phyloP scores from a whole-genome alignment of 495 filamentous ascomycete genomes.

The Bacidia rubella region DNA sequence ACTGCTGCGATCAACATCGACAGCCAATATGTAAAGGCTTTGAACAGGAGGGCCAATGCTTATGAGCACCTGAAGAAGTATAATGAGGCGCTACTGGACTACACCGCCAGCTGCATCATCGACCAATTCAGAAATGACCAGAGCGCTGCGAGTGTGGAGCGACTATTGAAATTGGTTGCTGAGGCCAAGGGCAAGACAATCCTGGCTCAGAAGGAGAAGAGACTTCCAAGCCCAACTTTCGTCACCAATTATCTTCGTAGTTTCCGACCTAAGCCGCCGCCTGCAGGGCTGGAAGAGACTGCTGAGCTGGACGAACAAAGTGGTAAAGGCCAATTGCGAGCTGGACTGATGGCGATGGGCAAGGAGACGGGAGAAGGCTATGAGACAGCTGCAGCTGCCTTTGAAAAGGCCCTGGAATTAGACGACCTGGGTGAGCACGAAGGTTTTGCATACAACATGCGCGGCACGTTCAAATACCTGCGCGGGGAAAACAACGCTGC shows the following conservation, averaged over 20 bases:
- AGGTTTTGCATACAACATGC: conserved; percentile 86
- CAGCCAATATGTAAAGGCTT: conserved; percentile 90
- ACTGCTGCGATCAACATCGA: conserved; percentile 86
- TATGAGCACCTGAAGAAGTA: conserved; percentile 85
- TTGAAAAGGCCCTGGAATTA: conserved; percentile 75
- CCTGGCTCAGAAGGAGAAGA: conserved; percentile 61
- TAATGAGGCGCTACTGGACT: conserved; percentile 92
- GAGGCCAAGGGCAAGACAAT: conserved; percentile 85
- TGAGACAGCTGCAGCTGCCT: conserved; percentile 68
- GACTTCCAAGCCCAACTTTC: conserved; percentile 85
- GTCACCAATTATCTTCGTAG: conserved; percentile 98
- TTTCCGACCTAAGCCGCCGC: conserved; percentile 70
- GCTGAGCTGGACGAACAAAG: conserved; percentile 62
- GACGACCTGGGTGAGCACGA: conserved; percentile 67
- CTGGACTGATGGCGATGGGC: conserved; percentile 65
- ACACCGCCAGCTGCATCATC: conserved; percentile 97
- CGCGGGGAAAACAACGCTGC: conserved; percentile 75
- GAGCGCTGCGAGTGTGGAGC: conserved; percentile 80
- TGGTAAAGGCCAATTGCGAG: conserved; percentile 71
- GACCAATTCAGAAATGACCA: conserved; percentile 84
- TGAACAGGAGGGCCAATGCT: conserved; percentile 89
- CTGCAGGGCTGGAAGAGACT: conserved; percentile 68
- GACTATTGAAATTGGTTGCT: conserved; percentile 91
- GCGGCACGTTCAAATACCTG: conserved; percentile 89
- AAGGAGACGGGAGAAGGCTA: conserved; percentile 83